Percentiles rank a stretch among this genome's conserved stretches.
These are phyloP conservation scores for Sonneratia caseolaris DNA, from an alignment of 345 rosid species.

Conservation along the genomic window DNA sequence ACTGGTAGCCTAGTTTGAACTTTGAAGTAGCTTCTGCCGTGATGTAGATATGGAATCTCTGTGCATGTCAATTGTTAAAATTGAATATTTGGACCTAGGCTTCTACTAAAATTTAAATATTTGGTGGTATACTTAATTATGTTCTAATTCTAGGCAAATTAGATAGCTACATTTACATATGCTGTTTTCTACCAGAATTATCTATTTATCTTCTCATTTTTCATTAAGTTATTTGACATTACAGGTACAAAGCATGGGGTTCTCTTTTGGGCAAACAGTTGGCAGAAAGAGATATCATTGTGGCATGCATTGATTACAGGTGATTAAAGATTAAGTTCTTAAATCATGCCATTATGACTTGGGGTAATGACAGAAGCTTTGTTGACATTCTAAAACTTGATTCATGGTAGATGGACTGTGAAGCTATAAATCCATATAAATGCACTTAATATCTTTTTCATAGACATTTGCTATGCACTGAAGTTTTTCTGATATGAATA, in stretches of 20 bases:
- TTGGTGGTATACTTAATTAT: neutral
- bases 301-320: conserved; percentile 97
- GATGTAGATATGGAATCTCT: neutral
- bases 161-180: neutral
- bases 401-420: neutral
- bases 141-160: neutral
- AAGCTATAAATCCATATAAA: neutral
- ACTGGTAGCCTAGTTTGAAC: neutral
- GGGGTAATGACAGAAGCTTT: neutral
- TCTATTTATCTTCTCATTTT: conserved; percentile 11
- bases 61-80: neutral
- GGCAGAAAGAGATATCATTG: conserved; percentile 87
- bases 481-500: neutral
- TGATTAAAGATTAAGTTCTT: conserved; percentile 12
- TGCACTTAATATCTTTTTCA: neutral
- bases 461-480: too few relatives aligned
- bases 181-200: neutral
- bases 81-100: neutral
- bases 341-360: neutral
- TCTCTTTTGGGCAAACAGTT: conserved; percentile 84
- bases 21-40: neutral
- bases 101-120: neutral
- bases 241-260: conserved; percentile 99
- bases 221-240: conserved; percentile 13
- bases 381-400: neutral